A percentile compares a stretch with the other conserved stretches of the same genome.
These are phyloP conservation scores for Colletotrichum sp. DNA, from an alignment of 2,329 filamentous ascomycete genomes.

Conservation along the genomic window DNA sequence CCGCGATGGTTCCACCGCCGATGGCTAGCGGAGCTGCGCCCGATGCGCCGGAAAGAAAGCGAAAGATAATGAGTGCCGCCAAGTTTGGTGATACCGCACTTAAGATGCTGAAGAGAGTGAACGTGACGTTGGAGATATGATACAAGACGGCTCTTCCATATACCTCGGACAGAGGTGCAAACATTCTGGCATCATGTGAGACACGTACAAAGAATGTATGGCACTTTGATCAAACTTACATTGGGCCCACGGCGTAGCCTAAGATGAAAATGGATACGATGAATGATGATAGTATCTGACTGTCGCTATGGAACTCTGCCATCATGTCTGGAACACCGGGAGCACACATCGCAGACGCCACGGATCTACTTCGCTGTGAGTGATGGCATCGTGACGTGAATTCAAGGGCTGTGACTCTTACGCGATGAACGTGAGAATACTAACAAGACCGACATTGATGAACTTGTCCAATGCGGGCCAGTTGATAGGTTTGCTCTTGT, in stretches of 20 bases:
- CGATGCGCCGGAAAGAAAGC: conserved; percentile 29
- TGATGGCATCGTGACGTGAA: not conserved
- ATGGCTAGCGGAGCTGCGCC: conserved; percentile 29
- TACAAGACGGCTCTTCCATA: conserved; percentile 61
- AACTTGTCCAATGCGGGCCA: not conserved
- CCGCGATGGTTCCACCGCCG: conserved; percentile 71
- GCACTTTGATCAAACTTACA: conserved; percentile 24
- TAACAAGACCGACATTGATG: conserved; percentile 22
- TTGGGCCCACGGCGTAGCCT: conserved; percentile 64
- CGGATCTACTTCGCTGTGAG: not conserved
- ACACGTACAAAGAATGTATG: not conserved
- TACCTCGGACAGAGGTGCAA: conserved; percentile 65
- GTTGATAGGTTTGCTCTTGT: conserved; percentile 58
- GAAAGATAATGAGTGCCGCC: conserved; percentile 57
- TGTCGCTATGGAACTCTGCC: conserved; percentile 52
- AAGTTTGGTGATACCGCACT: conserved; percentile 22
- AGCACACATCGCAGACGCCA: conserved; percentile 58
- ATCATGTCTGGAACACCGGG: conserved; percentile 58
- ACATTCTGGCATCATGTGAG: conserved; percentile 34
- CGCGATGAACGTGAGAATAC: conserved; percentile 52
- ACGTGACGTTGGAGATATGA: conserved; percentile 48
- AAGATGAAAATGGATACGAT: conserved; percentile 68
- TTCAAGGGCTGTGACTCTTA: conserved; percentile 16
- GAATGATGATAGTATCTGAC: conserved; percentile 50
- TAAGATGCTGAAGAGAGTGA: conserved; percentile 40